These are phyloP conservation scores for Erysimum pusillum DNA, from an alignment of 441 rosid species.

Conservation along the genomic window DNA sequence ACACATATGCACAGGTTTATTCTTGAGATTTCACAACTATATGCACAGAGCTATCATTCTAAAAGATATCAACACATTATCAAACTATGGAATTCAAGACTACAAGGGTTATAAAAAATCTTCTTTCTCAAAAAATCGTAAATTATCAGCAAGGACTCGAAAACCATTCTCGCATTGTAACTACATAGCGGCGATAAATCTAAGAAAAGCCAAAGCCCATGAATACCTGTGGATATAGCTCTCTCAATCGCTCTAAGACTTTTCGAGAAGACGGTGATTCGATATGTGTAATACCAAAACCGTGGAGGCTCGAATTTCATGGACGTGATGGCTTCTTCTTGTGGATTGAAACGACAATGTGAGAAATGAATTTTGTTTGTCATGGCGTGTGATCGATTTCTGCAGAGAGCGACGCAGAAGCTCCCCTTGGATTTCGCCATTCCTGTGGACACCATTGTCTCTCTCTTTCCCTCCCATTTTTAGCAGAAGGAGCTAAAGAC, in stretches of 20 bases:
- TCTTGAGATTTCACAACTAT: conserved; percentile 8
- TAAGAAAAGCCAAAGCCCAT: neutral
- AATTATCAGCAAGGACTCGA: neutral
- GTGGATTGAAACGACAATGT: conserved; percentile 20
- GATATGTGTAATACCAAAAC: conserved; percentile 22
- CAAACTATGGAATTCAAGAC: neutral
- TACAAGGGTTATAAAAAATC: neutral
- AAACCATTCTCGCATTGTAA: conserved; percentile 21
- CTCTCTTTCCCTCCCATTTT: conserved; percentile 43
- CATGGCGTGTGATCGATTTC: conserved; percentile 42
- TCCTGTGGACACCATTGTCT: conserved; percentile 48
- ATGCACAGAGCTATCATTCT: conserved; percentile 18
- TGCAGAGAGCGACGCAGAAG: conserved; percentile 42
- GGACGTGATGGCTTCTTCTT: conserved; percentile 38
- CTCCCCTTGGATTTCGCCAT: conserved; percentile 47
- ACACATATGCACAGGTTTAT: conserved; percentile 3
- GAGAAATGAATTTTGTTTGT: conserved; percentile 24
- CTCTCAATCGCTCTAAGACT: neutral
- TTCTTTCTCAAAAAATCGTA: neutral
- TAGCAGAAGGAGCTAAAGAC: conserved; percentile 27
- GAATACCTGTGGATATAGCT: conserved; percentile 30
- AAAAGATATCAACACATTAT: neutral
- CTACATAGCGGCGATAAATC: neutral
- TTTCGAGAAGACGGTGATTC: conserved; percentile 8
- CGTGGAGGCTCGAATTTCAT: conserved; percentile 21